Conservation (phyloP, 2,329 filamentous ascomycete species). For the Diaporthe vaccinii region DNA sequence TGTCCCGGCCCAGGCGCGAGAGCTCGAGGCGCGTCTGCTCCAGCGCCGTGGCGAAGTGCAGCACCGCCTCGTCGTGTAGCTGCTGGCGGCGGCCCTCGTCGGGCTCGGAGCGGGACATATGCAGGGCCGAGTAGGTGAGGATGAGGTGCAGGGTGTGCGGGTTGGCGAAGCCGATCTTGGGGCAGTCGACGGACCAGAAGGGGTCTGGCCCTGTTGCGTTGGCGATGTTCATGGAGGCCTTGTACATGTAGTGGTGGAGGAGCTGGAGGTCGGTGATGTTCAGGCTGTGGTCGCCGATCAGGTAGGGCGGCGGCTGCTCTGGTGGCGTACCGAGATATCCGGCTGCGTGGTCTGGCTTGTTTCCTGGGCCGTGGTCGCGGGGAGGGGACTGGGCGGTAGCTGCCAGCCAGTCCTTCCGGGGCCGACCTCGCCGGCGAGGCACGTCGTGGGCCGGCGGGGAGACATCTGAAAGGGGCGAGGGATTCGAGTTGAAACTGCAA, state of each 20-base stretch:
- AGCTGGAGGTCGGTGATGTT: conserved; percentile 46
- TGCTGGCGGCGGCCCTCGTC: background rate
- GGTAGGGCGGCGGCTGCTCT: conserved; percentile 7
- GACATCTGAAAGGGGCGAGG: conserved; percentile 5
- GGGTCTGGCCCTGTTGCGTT: conserved; percentile 27
- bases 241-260: conserved; percentile 45
- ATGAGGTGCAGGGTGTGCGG: conserved; percentile 46
- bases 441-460: background rate
- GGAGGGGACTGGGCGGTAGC: background rate
- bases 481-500: conserved; percentile 28
- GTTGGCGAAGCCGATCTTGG: conserved; percentile 45
- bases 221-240: conserved; percentile 42
- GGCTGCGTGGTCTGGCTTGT: background rate
- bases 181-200: conserved; percentile 43
- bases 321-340: background rate
- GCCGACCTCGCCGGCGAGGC: conserved; percentile 12
- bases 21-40: conserved; percentile 40
- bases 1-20: conserved; percentile 40
- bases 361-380: background rate
- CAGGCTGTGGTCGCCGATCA: conserved; percentile 27
- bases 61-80: conserved; percentile 21
- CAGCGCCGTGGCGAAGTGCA: conserved; percentile 22
- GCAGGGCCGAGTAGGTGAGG: conserved; percentile 45
- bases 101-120: conserved; percentile 39
- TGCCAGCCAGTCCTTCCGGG: conserved; percentile 17